Percentiles rank a stretch among this genome's conserved stretches.
phyloP scores from a whole-genome alignment of 257 asterid genomes.

The Pogostemon cablin region DNA sequence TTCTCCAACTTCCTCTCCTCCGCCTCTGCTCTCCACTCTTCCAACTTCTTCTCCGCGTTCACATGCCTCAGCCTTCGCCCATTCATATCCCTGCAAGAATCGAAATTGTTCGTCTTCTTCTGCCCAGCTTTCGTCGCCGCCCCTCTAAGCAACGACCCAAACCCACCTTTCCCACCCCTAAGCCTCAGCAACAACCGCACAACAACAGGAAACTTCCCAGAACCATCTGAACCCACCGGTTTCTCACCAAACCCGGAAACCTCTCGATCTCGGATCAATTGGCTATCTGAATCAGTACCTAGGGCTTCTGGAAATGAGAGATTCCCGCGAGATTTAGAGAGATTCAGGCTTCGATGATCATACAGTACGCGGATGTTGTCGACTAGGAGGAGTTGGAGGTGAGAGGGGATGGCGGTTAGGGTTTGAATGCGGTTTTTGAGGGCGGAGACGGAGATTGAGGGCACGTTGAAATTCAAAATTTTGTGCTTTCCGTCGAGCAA shows the following conservation, averaged over 20 bases:
- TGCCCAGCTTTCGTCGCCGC: conserved; percentile 99
- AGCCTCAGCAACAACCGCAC: conserved; percentile 54
- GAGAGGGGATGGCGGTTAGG: conserved; percentile 64
- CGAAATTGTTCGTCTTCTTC: conserved; percentile 93
- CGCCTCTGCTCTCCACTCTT: conserved; percentile 91
- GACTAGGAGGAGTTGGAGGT: conserved; percentile 55
- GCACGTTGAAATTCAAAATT: conserved; percentile 53
- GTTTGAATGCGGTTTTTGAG: conserved; percentile 60
- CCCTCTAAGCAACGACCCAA: conserved; percentile 89
- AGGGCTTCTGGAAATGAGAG: conserved; percentile 31
- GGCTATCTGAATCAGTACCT: neutral
- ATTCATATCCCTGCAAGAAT: conserved; percentile 97
- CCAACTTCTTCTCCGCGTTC: conserved; percentile 95
- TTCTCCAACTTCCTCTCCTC: conserved; percentile 91
- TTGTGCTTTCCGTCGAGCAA: conserved; percentile 74
- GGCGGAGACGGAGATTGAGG: conserved; percentile 45
- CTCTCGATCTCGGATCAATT: conserved; percentile 7
- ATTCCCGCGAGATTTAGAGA: conserved; percentile 31
- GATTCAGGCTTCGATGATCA: conserved; percentile 40
- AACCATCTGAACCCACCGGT: neutral
- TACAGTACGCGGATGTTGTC: conserved; percentile 42
- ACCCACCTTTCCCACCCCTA: conserved; percentile 98
- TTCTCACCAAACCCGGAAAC: neutral
- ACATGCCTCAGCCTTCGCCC: conserved; percentile 98
- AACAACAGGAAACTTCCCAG: conserved; percentile 31